phyloP scores from a whole-genome alignment of 2,329 filamentous ascomycete genomes.

The Epichloe bromicola region DNA sequence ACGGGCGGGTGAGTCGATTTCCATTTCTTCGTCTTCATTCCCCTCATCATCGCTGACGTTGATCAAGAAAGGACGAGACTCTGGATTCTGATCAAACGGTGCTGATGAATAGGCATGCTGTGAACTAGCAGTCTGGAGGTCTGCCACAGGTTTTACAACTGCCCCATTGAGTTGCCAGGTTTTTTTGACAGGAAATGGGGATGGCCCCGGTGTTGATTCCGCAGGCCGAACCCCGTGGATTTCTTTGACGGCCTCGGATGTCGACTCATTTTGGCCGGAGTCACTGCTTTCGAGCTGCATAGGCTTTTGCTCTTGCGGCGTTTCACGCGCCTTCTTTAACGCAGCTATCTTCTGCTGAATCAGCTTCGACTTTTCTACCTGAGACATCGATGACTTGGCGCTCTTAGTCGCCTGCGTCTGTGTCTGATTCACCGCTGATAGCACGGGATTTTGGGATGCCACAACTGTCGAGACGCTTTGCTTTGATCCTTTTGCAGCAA shows the following conservation, averaged over 20 bases:
- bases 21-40: constrained; percentile 48
- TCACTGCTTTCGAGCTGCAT: neutral
- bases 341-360: constrained; percentile 70
- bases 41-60: constrained; percentile 67
- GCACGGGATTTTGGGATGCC: constrained; percentile 3
- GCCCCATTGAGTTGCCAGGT: constrained; percentile 9
- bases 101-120: constrained; percentile 13
- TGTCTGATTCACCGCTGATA: constrained; percentile 1
- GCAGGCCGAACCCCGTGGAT: neutral
- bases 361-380: constrained; percentile 59
- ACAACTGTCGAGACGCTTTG: constrained; percentile 10
- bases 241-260: neutral
- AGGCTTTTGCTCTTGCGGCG: constrained; percentile 12
- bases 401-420: constrained; percentile 6
- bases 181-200: constrained; percentile 16
- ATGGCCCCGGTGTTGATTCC: constrained; percentile 22
- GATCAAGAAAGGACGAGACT: constrained; percentile 59
- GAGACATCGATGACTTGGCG: constrained; percentile 15
- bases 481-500: constrained; percentile 59
- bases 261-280: neutral
- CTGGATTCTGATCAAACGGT: constrained; percentile 41
- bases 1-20: constrained; percentile 42
- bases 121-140: constrained; percentile 56
- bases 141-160: constrained; percentile 35
- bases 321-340: constrained; percentile 45